Conservation (phyloP, 768 basidiomycete genomes). For the Trametes coccinea region DNA sequence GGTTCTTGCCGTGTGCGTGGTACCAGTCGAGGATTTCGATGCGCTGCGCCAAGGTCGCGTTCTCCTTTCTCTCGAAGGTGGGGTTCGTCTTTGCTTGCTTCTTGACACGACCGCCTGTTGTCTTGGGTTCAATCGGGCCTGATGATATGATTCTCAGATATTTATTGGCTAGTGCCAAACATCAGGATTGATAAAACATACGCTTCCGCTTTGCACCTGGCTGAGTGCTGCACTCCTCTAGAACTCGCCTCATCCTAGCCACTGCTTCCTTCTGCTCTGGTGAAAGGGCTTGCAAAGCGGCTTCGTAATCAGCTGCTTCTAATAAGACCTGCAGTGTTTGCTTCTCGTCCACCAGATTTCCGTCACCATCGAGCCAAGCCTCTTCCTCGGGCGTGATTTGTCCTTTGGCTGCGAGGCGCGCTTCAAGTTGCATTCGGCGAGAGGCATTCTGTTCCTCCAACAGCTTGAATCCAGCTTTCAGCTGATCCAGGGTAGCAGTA, state of each 20-base stretch:
- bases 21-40: constrained; percentile 45
- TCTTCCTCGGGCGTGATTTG: not conserved
- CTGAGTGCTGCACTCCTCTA: not conserved
- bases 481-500: no score
- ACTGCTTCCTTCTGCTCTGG: not conserved
- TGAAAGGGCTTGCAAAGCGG: not conserved
- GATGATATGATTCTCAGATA: no score
- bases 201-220: not conserved
- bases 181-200: no score
- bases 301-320: not conserved
- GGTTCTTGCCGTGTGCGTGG: constrained; percentile 41
- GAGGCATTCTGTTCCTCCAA: not conserved
- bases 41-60: constrained; percentile 36
- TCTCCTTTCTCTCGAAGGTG: not conserved
- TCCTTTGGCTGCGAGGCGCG: not conserved
- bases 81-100: not conserved
- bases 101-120: not conserved
- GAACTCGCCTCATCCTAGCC: not conserved
- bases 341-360: not conserved
- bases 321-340: not conserved
- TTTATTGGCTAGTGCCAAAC: no score
- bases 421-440: not conserved
- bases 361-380: not conserved
- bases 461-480: not conserved
- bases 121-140: not conserved